Percentiles rank a stretch among this genome's conserved stretches.
These are phyloP conservation scores for Streptanthus diversifolius DNA, from an alignment of 345 rosid genomes.

Conservation along the genomic window DNA sequence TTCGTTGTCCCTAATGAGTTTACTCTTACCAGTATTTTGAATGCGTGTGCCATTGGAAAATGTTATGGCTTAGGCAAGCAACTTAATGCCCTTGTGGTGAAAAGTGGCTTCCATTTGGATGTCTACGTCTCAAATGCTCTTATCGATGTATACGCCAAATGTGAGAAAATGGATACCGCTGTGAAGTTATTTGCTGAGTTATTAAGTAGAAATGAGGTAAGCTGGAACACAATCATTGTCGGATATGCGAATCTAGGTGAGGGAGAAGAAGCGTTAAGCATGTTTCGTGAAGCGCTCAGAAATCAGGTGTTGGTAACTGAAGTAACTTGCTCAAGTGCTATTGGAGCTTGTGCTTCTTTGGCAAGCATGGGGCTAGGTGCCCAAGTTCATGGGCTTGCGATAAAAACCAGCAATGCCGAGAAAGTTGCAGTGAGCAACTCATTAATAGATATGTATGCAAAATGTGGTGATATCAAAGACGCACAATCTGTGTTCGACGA, in stretches of 20 bases:
- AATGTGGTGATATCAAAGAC: slow-evolving; percentile 68
- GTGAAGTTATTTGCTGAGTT: slow-evolving; percentile 53
- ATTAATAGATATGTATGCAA: slow-evolving; percentile 90
- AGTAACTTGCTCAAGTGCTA: slow-evolving; percentile 74
- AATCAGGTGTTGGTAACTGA: slow-evolving; percentile 53
- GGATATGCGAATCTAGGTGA: slow-evolving; percentile 55
- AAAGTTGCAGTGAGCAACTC: slow-evolving; percentile 60
- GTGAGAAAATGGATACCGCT: slow-evolving; percentile 63
- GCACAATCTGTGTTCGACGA: slow-evolving; percentile 56
- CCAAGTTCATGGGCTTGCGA: slow-evolving; percentile 60
- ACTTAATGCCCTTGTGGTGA: slow-evolving; percentile 57
- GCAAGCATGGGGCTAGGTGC: slow-evolving; percentile 69
- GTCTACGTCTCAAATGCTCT: slow-evolving; percentile 73
- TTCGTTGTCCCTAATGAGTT: slow-evolving; percentile 68
- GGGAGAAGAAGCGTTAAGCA: slow-evolving; percentile 53
- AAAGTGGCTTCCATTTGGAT: slow-evolving; percentile 47
- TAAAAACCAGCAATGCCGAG: slow-evolving; percentile 56
- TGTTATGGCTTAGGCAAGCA: slow-evolving; percentile 56
- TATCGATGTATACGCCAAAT: slow-evolving; percentile 75
- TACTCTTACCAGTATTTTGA: slow-evolving; percentile 66
- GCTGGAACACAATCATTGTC: slow-evolving; percentile 86
- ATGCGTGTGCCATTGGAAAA: slow-evolving; percentile 58
- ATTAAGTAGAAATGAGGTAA: slow-evolving; percentile 52
- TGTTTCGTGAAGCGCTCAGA: slow-evolving; percentile 59
- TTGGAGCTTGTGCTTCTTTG: slow-evolving; percentile 74